These are phyloP conservation scores for Iris pallida DNA, from an alignment of 116 monocot genomes.

Conservation along the genomic window DNA sequence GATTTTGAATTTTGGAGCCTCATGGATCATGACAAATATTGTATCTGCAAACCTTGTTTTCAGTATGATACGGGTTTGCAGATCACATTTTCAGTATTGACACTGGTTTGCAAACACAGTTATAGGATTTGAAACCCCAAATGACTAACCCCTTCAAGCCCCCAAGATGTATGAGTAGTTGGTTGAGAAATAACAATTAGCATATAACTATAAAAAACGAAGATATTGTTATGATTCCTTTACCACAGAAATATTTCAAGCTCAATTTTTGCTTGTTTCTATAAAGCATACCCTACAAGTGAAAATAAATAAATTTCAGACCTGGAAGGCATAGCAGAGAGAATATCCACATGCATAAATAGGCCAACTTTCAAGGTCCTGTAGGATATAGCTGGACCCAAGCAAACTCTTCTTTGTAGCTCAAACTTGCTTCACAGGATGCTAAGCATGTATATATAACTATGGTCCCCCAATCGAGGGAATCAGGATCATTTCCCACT, in stretches of 20 bases:
- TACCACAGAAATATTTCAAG: too few species aligned
- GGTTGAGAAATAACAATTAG: not conserved
- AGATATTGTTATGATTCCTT: too few species aligned
- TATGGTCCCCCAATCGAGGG: constrained; percentile 90
- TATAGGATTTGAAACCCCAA: too few species aligned
- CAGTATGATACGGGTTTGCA: too few species aligned
- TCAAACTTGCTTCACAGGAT: constrained; percentile 51
- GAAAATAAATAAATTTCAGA: not conserved
- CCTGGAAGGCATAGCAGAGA: not conserved
- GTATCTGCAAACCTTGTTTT: too few species aligned
- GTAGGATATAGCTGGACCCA: constrained; percentile 80
- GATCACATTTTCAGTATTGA: too few species aligned
- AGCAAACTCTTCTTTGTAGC: constrained; percentile 82
- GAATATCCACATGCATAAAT: not conserved
- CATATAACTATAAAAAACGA: not conserved
- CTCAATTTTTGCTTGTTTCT: not conserved
- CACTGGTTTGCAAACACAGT: too few species aligned
- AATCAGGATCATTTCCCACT: constrained; percentile 66
- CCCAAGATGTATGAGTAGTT: not conserved
- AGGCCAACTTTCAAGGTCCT: not conserved
- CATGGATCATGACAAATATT: too few species aligned
- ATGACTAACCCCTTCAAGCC: not conserved
- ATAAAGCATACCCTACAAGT: not conserved
- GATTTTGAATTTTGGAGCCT: too few species aligned
- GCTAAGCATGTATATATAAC: constrained; percentile 59